Evolutionary conservation across 805 yeast genomes (phyloP), one percentile per base, ranked within the genome.

Genomic region (Saccharomycopsis selenospora): DNA sequence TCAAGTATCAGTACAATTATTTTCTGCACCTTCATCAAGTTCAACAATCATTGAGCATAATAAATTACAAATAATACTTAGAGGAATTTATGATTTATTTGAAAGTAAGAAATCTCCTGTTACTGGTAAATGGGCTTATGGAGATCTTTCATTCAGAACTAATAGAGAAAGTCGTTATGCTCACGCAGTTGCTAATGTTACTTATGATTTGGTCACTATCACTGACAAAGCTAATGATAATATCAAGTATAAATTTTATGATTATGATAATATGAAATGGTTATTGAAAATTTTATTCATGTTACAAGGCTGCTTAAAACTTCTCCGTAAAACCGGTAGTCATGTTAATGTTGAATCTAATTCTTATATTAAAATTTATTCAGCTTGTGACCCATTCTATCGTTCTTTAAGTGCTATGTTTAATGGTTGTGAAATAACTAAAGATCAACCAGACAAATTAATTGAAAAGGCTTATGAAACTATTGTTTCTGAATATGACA

Each of bases 1-100:
- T 33, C 77, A 82, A 33, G 66, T 91, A 18, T 80, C 95, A 0
- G 80, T 91, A 0, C 99, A 93, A 64, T 66, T 93, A 20, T 89
- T 89, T 63, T 90, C 97, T 0, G 83, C 95, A 47, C 96, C 97
- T 0, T 76, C 89, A 0, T 82, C 84, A 55, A 81, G 95, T 0
- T 75, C 76, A 1, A 61, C 57, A 36, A 64, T 79, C 14, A 63
- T 79, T 18, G 57, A 66, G 2, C 56, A 65, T 13, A 70, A 70
- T 2, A 57, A 63, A 13, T 63, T 78, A 6, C 61, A 68, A 3
- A 67, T 69, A 43, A 63, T 80, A 1, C 56, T 82, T 18, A 70
- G 73, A 53, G 75, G 83, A 0, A 61, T 74, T 6, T 61, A 68
- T 7, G 63, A 65, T 8, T 52, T 77, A 7, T 71, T 78, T 45